Conservation (phyloP, 441 rosid genomes). For the Hypseocharis bilobata region DNA sequence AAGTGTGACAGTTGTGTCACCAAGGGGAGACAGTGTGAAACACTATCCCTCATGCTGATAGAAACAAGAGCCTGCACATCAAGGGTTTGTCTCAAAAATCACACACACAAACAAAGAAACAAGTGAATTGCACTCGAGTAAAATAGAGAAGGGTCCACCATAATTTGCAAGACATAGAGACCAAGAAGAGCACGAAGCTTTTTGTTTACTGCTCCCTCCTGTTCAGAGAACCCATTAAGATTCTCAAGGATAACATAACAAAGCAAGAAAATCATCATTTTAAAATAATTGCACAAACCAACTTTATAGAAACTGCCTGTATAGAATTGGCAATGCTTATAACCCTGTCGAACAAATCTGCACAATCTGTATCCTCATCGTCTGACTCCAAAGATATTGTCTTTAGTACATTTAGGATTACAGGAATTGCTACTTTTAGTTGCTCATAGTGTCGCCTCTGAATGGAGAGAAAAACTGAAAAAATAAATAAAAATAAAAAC, state of each 20-base stretch:
- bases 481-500: conserved; percentile 9
- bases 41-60: conserved; percentile 31
- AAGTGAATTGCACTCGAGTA: not conserved
- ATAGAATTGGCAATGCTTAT: conserved; percentile 53
- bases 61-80: conserved; percentile 57
- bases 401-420: conserved; percentile 51
- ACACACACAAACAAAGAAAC: not conserved
- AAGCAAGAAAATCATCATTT: conserved; percentile 3
- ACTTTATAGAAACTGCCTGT: conserved; percentile 36
- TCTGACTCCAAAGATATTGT: conserved; percentile 35
- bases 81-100: conserved; percentile 16
- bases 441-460: conserved; percentile 71
- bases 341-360: conserved; percentile 46
- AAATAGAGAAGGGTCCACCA: conserved; percentile 41
- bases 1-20: conserved; percentile 38
- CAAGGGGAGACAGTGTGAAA: conserved; percentile 33
- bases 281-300: conserved; percentile 38
- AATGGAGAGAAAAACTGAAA: conserved; percentile 50
- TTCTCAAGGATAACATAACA: conserved; percentile 10
- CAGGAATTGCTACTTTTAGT: conserved; percentile 55
- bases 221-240: conserved; percentile 17
- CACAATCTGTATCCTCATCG: conserved; percentile 27
- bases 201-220: conserved; percentile 45
- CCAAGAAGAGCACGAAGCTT: conserved; percentile 58
- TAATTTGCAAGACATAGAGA: conserved; percentile 56